These are phyloP conservation scores for Stenocarpella maydis DNA, from an alignment of 2,329 filamentous ascomycete species.

Conservation along the genomic window DNA sequence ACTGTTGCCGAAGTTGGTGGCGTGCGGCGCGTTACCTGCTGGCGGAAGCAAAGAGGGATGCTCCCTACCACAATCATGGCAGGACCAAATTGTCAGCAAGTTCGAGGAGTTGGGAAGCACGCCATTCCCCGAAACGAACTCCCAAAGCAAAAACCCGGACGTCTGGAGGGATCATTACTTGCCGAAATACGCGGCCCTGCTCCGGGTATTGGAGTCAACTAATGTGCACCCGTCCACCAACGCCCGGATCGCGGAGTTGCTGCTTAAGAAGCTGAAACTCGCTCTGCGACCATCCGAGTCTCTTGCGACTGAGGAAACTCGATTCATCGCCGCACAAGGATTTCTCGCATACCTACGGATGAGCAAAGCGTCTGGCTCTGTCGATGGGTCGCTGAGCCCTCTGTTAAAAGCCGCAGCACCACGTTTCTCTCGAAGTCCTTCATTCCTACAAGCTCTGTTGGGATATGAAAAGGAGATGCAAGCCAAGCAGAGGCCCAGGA, in stretches of 20 bases:
- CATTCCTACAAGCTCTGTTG: conserved; percentile 71
- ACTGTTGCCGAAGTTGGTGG: conserved; percentile 71
- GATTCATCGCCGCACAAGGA: conserved; percentile 78
- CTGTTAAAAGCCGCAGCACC: conserved; percentile 72
- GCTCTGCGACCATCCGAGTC: conserved; percentile 69
- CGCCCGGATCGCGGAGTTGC: conserved; percentile 69
- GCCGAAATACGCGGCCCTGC: conserved; percentile 72
- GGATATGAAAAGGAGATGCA: conserved; percentile 57
- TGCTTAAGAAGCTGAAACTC: conserved; percentile 72
- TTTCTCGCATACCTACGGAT: conserved; percentile 77
- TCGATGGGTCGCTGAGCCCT: conserved; percentile 70
- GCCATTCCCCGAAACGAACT: conserved; percentile 70
- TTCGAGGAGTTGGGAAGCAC: conserved; percentile 72
- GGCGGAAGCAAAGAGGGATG: conserved; percentile 62
- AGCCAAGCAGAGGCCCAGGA: conserved; percentile 39
- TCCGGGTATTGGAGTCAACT: conserved; percentile 69
- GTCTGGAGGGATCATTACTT: conserved; percentile 70
- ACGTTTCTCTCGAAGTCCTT: conserved; percentile 69
- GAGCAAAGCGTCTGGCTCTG: conserved; percentile 63
- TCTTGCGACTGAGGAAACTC: conserved; percentile 68
- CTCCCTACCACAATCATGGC: conserved; percentile 72
- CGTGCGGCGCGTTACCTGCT: conserved; percentile 62
- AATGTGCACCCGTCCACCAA: conserved; percentile 72
- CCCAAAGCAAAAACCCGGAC: conserved; percentile 68
- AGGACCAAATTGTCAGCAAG: conserved; percentile 74